phyloP scores from a whole-genome alignment of 768 basidiomycete genomes.

The Xanthoconium stramineum region DNA sequence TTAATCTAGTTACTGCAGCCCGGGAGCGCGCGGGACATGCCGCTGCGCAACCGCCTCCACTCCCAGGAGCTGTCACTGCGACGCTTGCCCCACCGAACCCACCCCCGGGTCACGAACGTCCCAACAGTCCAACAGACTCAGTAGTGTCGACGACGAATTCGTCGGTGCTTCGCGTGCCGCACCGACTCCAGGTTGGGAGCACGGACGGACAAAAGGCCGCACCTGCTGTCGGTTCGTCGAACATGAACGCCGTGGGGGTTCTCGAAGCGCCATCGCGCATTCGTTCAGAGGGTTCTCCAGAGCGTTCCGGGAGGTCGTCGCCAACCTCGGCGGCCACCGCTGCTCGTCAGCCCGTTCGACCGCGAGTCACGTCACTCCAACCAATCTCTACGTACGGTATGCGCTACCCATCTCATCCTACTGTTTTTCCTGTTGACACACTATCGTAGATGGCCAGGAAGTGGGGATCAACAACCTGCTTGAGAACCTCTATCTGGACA shows the following conservation, averaged over 20 bases:
- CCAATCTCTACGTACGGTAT: slow-evolving; percentile 74
- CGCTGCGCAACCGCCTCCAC: slow-evolving; percentile 12
- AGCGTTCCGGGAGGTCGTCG: slow-evolving; percentile 74
- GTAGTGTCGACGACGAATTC: slow-evolving; percentile 71
- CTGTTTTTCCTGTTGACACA: not conserved
- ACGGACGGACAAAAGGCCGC: slow-evolving; percentile 82
- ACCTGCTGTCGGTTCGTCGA: slow-evolving; percentile 85
- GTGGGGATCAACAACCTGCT: slow-evolving; percentile 84
- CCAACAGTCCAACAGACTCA: slow-evolving; percentile 81
- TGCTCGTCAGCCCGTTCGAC: slow-evolving; percentile 44
- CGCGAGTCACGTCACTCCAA: slow-evolving; percentile 49
- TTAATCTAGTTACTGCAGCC: slow-evolving; percentile 43
- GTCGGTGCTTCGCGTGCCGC: slow-evolving; percentile 51
- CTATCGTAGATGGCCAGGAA: slow-evolving; percentile 74
- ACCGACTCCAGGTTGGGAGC: slow-evolving; percentile 66
- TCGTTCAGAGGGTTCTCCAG: slow-evolving; percentile 61
- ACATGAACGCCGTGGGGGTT: slow-evolving; percentile 76
- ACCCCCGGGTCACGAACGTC: slow-evolving; percentile 43
- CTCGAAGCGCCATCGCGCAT: slow-evolving; percentile 74
- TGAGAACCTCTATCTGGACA: slow-evolving; percentile 87
- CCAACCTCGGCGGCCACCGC: slow-evolving; percentile 64
- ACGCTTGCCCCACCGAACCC: slow-evolving; percentile 24
- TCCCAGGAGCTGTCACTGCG: slow-evolving; percentile 3
- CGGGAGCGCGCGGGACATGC: slow-evolving; percentile 42
- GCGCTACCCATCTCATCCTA: slow-evolving; percentile 7